Conservation (phyloP, 148 eudicot genomes). For the Polygonum maritimum region DNA sequence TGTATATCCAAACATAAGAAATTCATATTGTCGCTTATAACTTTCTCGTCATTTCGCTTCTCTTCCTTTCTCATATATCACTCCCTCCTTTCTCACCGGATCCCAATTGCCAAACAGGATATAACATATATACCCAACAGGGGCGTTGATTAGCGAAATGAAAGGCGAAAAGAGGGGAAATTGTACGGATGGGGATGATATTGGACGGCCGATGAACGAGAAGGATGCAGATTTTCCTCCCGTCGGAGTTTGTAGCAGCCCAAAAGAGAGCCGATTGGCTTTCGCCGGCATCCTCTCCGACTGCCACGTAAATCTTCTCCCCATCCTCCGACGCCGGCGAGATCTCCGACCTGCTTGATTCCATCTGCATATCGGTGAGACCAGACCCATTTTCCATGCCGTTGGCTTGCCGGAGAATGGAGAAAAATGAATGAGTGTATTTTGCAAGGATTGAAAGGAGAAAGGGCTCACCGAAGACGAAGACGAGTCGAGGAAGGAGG, state of each 20-base stretch:
- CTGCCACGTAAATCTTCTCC: neutral
- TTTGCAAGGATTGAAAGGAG: neutral
- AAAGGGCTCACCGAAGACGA: no score
- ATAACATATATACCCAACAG: neutral
- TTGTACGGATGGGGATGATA: neutral
- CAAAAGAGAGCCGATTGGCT: conserved; percentile 1
- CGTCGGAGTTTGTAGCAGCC: conserved; percentile 3
- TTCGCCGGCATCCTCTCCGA: neutral
- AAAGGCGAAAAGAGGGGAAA: neutral
- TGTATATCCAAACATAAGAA: no score
- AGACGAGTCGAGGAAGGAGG: neutral
- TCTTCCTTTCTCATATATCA: no score
- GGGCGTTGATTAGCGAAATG: neutral
- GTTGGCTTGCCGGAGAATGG: neutral
- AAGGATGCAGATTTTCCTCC: conserved; percentile 6
- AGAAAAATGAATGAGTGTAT: neutral
- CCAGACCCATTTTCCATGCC: neutral
- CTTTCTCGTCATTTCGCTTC: no score
- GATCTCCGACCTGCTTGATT: neutral
- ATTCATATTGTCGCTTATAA: no score
- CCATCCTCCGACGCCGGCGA: neutral
- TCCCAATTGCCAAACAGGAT: no score
- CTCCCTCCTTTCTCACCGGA: no score
- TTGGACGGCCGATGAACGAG: neutral
- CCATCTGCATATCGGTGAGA: neutral